Evolutionary conservation across 2,329 filamentous ascomycete species (phyloP), one percentile per base, ranked within the genome.

Genomic region (Metarhizium robertsii): DNA sequence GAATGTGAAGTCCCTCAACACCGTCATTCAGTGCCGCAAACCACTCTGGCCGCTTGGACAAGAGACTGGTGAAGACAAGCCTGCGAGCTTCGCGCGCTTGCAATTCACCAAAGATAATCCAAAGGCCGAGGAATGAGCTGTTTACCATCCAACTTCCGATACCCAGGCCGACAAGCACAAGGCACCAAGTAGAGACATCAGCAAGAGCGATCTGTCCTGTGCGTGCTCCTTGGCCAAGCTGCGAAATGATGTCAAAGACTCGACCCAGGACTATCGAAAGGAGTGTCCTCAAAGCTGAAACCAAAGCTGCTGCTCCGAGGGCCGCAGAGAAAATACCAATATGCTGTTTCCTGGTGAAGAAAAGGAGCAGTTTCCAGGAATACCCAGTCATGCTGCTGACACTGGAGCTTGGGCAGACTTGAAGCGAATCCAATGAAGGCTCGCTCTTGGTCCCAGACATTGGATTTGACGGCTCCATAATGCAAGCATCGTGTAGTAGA

Each of bases 1-100:
- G 78, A 16, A 85, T 80, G 18, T 95, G 73, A 46, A 94, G 76
- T 18, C 89, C 85, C 1, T 82, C 80, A 18, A 89, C 78, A 0
- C 92, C 92, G 55, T 88, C 83, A 42, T 81, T 75, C 53, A 85
- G 79, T 18, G 77, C 74, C 66, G 96, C 91, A 64, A 89, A 96
- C 91, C 92, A 97, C 49, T 79, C 77, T 66, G 94, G 81, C 13
- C 92, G 83, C 65, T 86, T 90, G 6, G 74, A 71, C n/a, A 95
- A 67, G 40, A 97, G 72, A 2, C 79, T 79, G 1, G 73, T 63
- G 64, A 96, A 96, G 2, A 94, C 70, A 5, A 71, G 73, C 16
- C 78, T 73, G 5, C 90, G 80, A 6, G 84, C 84, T 50, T 71
- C 80, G 36, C 79, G 80, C 0, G 87, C 90, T 61, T 96, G 90